Evolutionary conservation across 2,329 filamentous ascomycete genomes (phyloP), one percentile per base, ranked within the genome.

Genomic region (Nemania sp.): DNA sequence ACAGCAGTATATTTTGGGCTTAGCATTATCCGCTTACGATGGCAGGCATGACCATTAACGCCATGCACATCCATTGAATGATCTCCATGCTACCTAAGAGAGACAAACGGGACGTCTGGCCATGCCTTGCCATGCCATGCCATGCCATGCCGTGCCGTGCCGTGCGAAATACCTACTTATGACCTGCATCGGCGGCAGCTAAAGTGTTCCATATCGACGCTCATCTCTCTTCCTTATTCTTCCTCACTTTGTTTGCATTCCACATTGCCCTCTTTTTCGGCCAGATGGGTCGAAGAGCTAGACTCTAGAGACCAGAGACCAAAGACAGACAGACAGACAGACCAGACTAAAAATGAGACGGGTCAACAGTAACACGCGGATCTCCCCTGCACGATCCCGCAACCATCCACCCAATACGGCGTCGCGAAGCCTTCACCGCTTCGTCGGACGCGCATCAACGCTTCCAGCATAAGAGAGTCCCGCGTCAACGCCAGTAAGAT

Each of bases 391-490:
- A 59, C 42, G 48, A 69, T 68, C 65, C 64, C 65, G 69, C 65
- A 62, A 51, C 32, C 58, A 55, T 54, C 60, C 60, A 55, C 68
- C 69, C 39, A 67, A 69, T 70, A 48, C 39, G 63, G 68, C 62
- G 67, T 70, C 67, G 68, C 60, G 65, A 70, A 39, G 47, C 60
- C 60, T 63, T 71, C 69, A 71, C 69, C 69, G 69, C 69, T 67
- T 59, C 62, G 58, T 55, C 25, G 52, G 45, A 65, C 59, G 52
- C 59, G 56, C 61, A 54, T 67, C 57, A 54, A 65, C 57, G 18
- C 54, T 59, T 61, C 58, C 55, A n/a, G n/a, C n/a, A 62, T 3
- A 59, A 57, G 46, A 56, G 60, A 40, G 53, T 29, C 25, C 25
- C 25, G 25, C 25, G 25, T 29, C 25, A 29, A 29, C 25, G 25